Evolutionary conservation across 305 asterid genomes (phyloP).

Genomic region (Rubia tinctorum): DNA sequence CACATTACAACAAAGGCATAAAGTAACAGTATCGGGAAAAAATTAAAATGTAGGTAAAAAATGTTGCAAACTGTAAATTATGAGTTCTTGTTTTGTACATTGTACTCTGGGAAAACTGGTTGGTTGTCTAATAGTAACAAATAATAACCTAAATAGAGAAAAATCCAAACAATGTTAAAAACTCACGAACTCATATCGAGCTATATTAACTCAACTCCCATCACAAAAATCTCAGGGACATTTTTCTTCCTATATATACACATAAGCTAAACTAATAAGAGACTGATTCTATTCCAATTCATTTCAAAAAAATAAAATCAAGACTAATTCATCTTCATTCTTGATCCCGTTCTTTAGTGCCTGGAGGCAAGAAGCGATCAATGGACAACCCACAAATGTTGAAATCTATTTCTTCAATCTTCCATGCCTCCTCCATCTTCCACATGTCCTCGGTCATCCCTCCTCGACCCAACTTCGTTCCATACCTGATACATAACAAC

Average conservation of each 20-base stretch:
- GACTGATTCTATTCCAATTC: neutral
- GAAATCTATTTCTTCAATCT: constrained; percentile 80
- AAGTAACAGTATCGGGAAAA: no score
- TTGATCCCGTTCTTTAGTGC: constrained; percentile 25
- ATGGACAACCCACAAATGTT: constrained; percentile 64
- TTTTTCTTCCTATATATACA: constrained; percentile 8
- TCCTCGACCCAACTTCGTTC: constrained; percentile 56
- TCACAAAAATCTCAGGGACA: neutral
- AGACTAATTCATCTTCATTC: constrained; percentile 8
- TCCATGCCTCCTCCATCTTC: constrained; percentile 79
- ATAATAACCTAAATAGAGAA: no score
- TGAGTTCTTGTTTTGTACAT: neutral
- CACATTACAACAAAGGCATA: no score
- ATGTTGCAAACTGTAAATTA: neutral
- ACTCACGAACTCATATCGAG: neutral
- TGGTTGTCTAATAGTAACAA: neutral
- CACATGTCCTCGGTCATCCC: constrained; percentile 70
- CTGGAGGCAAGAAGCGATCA: constrained; percentile 83
- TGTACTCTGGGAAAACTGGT: neutral
- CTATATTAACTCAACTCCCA: neutral
- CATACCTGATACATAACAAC: no score
- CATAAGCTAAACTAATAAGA: constrained; percentile 1
- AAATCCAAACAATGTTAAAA: neutral
- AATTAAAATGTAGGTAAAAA: neutral
- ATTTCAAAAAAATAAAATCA: no score